Evolutionary conservation across 495 filamentous ascomycete species (phyloP), one percentile per base, ranked within the genome.

Genomic region (Penicillium coprophilum): DNA sequence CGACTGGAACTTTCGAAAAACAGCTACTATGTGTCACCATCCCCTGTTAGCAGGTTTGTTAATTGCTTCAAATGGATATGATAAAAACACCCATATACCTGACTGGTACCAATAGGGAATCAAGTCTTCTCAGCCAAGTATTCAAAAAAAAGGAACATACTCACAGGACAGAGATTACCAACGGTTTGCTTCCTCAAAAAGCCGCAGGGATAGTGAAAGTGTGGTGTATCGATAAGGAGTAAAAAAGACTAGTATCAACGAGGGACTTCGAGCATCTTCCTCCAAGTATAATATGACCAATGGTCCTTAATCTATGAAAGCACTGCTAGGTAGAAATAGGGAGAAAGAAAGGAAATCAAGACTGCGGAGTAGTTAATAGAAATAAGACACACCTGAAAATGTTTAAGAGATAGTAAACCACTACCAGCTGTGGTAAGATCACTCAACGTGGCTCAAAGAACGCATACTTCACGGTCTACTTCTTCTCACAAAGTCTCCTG

Each of bases 361-460:
- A 50, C 27, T 41, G 53, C 23, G 48, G 31, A 27, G 17, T 47
- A 20, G 19, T 36, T 39, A 17, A 45, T 40, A 43, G 41, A 57
- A 57, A 59, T 59, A 55, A 32, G 50, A 13, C 50, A 23, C 50
- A 52, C 30, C 17, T 36, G 17, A 9, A 15, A 21, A 53, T 34
- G 49, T 32, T 20, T n/a, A 32, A 39, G 28, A 44, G 40, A 43
- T 20, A n/a, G 50, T 31, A 50, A n/a, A 32, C 41, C 9, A 27
- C n/a, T 28, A 12, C 24, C 46, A 50, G 34, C 13, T 46, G 17
- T 41, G 50, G 41, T 17, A 40, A 40, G 11, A 50, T 57, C 27
- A 46, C 31, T 58, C 39, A 24, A 17, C 46, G 59, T 56, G 51
- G 34, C 54, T 41, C 7, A 31, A 15, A 31, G 24, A 12, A 45